A percentile compares a stretch with the other conserved stretches of the same genome.
phyloP scores from a whole-genome alignment of 495 filamentous ascomycete species.

The Darksidea phi region DNA sequence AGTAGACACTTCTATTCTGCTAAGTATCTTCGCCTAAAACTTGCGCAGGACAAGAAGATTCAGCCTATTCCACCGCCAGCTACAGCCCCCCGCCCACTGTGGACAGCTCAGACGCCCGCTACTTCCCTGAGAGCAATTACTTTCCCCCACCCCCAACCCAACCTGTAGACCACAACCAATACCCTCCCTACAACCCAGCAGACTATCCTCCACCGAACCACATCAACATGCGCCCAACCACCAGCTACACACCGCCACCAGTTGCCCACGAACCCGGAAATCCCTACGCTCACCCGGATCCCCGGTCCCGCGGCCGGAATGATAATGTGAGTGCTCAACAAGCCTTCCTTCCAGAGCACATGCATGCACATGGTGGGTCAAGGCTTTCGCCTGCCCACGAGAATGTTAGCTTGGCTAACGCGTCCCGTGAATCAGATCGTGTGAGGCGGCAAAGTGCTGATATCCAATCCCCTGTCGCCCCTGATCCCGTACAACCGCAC shows the following conservation, averaged over 20 bases:
- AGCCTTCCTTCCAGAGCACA: constrained; percentile 25
- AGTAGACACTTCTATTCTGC: constrained; percentile 1
- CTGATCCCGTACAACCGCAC: constrained; percentile 5
- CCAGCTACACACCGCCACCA: constrained; percentile 27
- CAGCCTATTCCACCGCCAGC: constrained; percentile 37
- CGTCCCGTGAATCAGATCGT: constrained; percentile 10
- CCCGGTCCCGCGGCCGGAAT: constrained; percentile 33
- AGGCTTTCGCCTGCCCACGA: constrained; percentile 27
- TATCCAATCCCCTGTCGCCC: not conserved
- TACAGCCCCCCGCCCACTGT: constrained; percentile 47
- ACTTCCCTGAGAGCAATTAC: constrained; percentile 45
- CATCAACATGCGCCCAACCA: constrained; percentile 9
- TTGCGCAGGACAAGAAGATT: constrained; percentile 34
- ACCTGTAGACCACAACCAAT: constrained; percentile 21
- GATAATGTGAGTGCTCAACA: constrained; percentile 46
- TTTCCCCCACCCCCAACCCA: constrained; percentile 48
- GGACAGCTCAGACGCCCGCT: constrained; percentile 39
- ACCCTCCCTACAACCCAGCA: constrained; percentile 47
- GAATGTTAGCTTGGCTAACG: constrained; percentile 10
- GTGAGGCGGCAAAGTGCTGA: constrained; percentile 7
- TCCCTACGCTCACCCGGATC: constrained; percentile 27
- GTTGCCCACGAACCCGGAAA: constrained; percentile 21
- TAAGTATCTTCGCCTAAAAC: not conserved
- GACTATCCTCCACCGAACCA: constrained; percentile 41
- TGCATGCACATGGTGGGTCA: constrained; percentile 25